Percentiles rank a stretch among this genome's conserved stretches.
Conservation (phyloP, 1,284 basidiomycete genomes). For the Irpex rosettiformis region DNA sequence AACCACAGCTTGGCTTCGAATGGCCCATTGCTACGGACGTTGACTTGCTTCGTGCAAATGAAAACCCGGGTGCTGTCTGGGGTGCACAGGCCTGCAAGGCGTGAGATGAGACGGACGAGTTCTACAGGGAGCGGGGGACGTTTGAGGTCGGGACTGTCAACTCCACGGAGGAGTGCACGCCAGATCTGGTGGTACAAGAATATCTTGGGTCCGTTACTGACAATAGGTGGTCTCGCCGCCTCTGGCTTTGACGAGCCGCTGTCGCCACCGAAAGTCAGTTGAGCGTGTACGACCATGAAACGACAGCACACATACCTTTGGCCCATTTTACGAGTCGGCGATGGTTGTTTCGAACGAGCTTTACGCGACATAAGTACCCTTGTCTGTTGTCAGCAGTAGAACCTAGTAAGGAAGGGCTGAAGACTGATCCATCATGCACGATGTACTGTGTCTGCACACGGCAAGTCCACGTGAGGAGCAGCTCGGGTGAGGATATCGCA, state of each 20-base stretch:
- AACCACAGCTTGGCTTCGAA: background rate
- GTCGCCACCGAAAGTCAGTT: no score
- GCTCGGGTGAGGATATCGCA: background rate
- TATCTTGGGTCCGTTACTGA: background rate
- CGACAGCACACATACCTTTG: background rate
- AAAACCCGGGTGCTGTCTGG: background rate
- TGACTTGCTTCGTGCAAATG: background rate
- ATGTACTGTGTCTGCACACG: background rate
- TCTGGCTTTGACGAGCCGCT: background rate
- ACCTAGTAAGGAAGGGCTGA: background rate
- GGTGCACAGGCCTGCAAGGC: background rate
- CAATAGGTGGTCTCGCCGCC: background rate
- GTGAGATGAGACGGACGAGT: background rate
- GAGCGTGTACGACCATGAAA: no score
- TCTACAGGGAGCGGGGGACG: background rate
- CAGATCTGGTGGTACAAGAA: background rate
- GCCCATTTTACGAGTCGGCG: background rate
- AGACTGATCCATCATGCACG: background rate
- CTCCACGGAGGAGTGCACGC: slow-evolving; percentile 1
- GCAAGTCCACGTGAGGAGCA: background rate
- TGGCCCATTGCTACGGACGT: background rate
- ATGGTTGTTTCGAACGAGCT: background rate
- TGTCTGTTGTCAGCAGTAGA: background rate
- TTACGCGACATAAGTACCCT: background rate
- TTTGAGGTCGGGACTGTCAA: background rate